Evolutionary conservation across 1,284 basidiomycete species (phyloP).

Genomic region (Takashimella tepidaria): DNA sequence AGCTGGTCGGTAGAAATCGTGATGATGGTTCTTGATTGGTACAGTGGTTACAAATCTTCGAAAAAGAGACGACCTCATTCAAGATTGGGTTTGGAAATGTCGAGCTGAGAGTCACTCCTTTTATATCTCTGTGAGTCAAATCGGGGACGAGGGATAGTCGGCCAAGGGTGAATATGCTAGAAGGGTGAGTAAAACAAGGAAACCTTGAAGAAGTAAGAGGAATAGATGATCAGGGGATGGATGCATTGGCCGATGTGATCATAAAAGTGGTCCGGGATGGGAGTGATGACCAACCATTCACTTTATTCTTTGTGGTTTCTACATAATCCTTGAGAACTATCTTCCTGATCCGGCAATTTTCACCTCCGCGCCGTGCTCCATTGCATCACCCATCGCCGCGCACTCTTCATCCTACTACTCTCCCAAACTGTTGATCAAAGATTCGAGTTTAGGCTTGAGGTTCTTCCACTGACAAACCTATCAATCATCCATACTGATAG

Average conservation of each 20-base stretch:
- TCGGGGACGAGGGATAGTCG: background rate
- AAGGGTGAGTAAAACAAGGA: background rate
- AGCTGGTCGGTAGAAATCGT: background rate
- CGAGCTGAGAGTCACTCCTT: background rate
- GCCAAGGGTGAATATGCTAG: no score
- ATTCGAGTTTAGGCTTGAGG: slow-evolving; percentile 19
- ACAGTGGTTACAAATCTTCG: background rate
- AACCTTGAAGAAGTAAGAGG: background rate
- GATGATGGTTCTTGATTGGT: no score
- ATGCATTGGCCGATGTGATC: no score
- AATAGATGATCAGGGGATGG: no score
- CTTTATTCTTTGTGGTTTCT: no score
- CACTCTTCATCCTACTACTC: background rate
- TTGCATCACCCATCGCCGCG: background rate
- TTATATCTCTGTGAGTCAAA: background rate
- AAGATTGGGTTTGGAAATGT: background rate
- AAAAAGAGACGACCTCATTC: background rate
- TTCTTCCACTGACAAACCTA: no score
- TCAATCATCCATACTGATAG: no score
- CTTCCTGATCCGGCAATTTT: background rate
- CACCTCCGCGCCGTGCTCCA: no score
- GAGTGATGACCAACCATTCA: background rate
- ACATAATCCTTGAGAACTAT: background rate
- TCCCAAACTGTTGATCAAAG: slow-evolving; percentile 24
- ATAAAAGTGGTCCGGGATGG: no score